phyloP scores from a whole-genome alignment of 2,329 filamentous ascomycete genomes.

The Exophiala spinifera region DNA sequence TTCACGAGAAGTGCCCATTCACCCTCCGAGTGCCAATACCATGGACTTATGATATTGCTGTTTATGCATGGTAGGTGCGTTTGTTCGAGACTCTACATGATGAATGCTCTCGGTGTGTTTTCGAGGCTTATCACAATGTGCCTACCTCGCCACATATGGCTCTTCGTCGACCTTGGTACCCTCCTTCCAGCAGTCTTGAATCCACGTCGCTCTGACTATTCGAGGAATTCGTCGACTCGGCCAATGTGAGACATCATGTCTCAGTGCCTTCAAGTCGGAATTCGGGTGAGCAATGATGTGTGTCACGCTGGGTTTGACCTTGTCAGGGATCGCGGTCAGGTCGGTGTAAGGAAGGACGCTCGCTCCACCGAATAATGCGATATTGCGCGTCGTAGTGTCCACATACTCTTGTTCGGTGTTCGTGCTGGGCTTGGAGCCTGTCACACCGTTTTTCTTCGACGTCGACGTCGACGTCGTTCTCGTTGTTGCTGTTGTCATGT shows the following conservation, averaged over 20 bases:
- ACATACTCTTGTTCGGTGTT: slow-evolving; percentile 20
- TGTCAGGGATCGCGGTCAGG: slow-evolving; percentile 31
- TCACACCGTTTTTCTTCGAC: neutral
- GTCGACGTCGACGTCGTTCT: neutral
- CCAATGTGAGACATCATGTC: slow-evolving; percentile 30
- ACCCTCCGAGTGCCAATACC: no score
- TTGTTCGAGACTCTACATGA: no score
- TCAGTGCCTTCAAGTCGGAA: slow-evolving; percentile 42
- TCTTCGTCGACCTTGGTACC: slow-evolving; percentile 79
- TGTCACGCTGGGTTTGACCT: slow-evolving; percentile 39
- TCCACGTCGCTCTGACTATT: slow-evolving; percentile 68
- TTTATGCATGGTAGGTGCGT: no score
- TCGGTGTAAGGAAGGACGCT: slow-evolving; percentile 44
- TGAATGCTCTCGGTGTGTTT: neutral
- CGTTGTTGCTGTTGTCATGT: no score
- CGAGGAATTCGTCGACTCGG: slow-evolving; percentile 58
- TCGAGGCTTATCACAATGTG: neutral
- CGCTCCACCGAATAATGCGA: slow-evolving; percentile 69
- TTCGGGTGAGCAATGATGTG: slow-evolving; percentile 62
- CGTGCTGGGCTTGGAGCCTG: neutral
- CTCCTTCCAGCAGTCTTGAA: slow-evolving; percentile 76
- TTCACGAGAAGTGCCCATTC: no score
- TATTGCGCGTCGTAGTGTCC: slow-evolving; percentile 51
- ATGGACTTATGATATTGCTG: no score
- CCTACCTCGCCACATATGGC: slow-evolving; percentile 31